Evolutionary conservation across 768 basidiomycete species (phyloP), one percentile per base, ranked within the genome.

Genomic region (Lanmaoa rubissima): DNA sequence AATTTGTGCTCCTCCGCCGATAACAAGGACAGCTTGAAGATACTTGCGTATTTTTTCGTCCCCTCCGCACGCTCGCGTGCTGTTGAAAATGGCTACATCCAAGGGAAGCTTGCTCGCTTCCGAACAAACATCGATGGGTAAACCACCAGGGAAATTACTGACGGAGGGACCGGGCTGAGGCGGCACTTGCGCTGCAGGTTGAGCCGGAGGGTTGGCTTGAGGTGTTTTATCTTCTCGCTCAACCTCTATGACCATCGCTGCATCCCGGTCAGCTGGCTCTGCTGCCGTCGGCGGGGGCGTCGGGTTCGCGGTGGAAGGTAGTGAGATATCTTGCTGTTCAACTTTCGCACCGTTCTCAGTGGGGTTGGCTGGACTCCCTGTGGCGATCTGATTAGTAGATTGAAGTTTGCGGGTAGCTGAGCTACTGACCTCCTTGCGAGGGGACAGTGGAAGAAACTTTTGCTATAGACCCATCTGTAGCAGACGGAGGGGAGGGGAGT

Each of bases 21-120:
- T 84, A 42, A 98, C 84, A 3, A 98, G 76, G 19, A 97, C 88
- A 3, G 89, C 90, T 66, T 90, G 87, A 28, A 94, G 80, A 67
- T 95, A 91, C 69, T 94, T 92, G 61, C 89, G 86, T 61, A 92
- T 88, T 73, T 91, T 91, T 31, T 96, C 94, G 61, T 94, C 92
- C 3, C 89, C 87, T 4, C 90, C 91, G 5, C 87, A 88, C 2
- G 91, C 88, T n/a, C 92, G 80, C 10, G 92, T 84, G 62, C 92
- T 90, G 68, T 96, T 94, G 74, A 92, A 92, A 58, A 97, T 90
- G 9, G 93, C 94, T 11, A 95, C 88, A 66, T 97, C 94, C 53
- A 97, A 76, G 1, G 95, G 94, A 40, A 95, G 77, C 70, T 94
- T 95, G 72, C 88, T 87, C 19, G 94, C 89, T 73, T 95, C 94